Conservation (phyloP, 768 basidiomycete genomes). For the Chalciporus pseudorubinellus region DNA sequence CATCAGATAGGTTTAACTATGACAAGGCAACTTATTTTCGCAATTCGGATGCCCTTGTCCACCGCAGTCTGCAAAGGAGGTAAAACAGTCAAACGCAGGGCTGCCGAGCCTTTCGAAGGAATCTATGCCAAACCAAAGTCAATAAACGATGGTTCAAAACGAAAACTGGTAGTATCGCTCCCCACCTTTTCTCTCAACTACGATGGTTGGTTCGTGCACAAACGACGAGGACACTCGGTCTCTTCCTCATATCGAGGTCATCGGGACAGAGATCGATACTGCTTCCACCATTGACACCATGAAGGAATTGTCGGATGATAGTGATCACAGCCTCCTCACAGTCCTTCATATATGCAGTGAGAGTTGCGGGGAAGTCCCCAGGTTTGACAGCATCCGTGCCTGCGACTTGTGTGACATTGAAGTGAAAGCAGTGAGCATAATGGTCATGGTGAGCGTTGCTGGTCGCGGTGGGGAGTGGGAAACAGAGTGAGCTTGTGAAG, state of each 20-base stretch:
- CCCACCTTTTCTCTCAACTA: too few species aligned
- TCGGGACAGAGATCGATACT: conserved; percentile 14
- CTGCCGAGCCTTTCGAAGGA: too few species aligned
- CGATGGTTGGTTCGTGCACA: too few species aligned
- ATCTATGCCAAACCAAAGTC: too few species aligned
- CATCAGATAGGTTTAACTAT: too few species aligned
- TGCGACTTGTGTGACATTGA: conserved; percentile 56
- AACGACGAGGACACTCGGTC: neutral
- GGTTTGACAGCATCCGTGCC: conserved; percentile 87
- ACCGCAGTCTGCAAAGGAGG: too few species aligned
- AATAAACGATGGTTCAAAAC: too few species aligned
- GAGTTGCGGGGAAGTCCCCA: conserved; percentile 83
- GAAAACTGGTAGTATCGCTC: too few species aligned
- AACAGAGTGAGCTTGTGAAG: conserved; percentile 3
- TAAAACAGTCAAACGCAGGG: too few species aligned
- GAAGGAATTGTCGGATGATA: conserved; percentile 46
- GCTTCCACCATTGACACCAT: conserved; percentile 31
- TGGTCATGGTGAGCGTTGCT: conserved; percentile 43
- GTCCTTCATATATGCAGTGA: conserved; percentile 72
- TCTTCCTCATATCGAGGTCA: neutral
- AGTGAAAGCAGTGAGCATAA: conserved; percentile 47
- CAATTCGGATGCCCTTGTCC: too few species aligned
- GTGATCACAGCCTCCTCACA: conserved; percentile 56
- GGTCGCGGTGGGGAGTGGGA: conserved; percentile 22
- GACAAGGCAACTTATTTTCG: too few species aligned